Evolutionary conservation across 1,139 yeast species (phyloP).

Genomic region (Candida sp.): DNA sequence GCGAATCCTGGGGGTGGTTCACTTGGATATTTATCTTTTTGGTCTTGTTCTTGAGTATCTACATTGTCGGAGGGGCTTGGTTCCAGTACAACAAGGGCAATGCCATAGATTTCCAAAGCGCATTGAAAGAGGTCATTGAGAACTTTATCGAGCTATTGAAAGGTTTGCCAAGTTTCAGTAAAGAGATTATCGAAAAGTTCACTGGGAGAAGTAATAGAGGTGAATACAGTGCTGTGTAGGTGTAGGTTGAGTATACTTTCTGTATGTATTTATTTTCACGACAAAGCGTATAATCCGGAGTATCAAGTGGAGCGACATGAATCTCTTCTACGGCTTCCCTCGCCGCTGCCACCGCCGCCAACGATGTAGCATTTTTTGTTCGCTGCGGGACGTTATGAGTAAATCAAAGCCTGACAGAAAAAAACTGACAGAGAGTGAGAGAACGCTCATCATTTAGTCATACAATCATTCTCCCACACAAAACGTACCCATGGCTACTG

Average conservation of each 20-base stretch:
- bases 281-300: neutral
- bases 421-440: neutral
- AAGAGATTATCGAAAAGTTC: conserved; percentile 72
- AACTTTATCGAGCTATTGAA: conserved; percentile 60
- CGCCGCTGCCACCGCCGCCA: too few species aligned
- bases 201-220: conserved; percentile 65
- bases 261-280: neutral
- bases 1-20: conserved; percentile 76
- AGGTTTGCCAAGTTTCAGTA: conserved; percentile 73
- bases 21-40: conserved; percentile 74
- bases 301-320: neutral
- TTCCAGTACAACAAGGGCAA: conserved; percentile 62
- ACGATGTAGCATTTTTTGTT: too few species aligned
- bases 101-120: conserved; percentile 53
- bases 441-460: neutral
- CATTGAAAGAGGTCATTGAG: conserved; percentile 76
- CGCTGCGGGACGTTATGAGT: neutral
- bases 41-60: conserved; percentile 69
- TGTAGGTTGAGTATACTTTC: neutral
- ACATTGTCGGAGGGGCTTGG: conserved; percentile 84
- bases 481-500: conserved; percentile 14
- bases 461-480: neutral
- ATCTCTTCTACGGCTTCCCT: too few species aligned
- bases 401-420: neutral
- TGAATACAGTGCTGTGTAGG: conserved; percentile 9